Evolutionary conservation across 83 land plant genomes (phyloP).

Genomic region (Picea abies): DNA sequence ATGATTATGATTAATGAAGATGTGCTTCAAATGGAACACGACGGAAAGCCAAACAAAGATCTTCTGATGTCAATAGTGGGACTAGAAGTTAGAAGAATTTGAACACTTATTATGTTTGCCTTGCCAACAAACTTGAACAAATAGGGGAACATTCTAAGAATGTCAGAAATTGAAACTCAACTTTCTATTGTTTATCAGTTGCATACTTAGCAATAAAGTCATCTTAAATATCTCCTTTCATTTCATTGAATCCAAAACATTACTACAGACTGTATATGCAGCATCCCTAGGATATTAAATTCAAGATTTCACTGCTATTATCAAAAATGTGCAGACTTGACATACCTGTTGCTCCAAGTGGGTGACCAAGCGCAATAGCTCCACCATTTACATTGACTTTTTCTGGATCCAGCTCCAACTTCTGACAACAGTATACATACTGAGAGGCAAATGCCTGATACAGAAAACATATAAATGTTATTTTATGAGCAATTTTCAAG

Average conservation of each 20-base stretch:
- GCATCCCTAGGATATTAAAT: background rate
- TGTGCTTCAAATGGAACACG: no score
- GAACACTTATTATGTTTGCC: background rate
- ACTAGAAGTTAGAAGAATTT: background rate
- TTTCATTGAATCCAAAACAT: constrained; percentile 1
- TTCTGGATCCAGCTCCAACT: constrained; percentile 40
- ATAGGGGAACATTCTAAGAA: background rate
- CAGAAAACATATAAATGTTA: background rate
- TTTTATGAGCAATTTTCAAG: background rate
- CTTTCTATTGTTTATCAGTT: background rate
- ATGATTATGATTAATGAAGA: no score
- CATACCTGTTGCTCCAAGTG: constrained; percentile 45
- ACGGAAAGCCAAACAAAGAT: no score
- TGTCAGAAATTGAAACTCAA: background rate
- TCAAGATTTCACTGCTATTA: background rate
- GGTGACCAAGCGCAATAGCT: constrained; percentile 52
- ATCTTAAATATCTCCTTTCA: background rate
- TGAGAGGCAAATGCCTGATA: constrained; percentile 50
- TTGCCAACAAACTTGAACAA: background rate
- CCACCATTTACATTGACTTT: constrained; percentile 56
- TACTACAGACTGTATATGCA: background rate
- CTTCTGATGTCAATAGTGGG: no score
- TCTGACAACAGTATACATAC: constrained; percentile 34
- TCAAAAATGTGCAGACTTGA: background rate
- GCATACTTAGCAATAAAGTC: no score